Conservation (phyloP, 306 rosid genomes). For the Lathyrus aphaca region DNA sequence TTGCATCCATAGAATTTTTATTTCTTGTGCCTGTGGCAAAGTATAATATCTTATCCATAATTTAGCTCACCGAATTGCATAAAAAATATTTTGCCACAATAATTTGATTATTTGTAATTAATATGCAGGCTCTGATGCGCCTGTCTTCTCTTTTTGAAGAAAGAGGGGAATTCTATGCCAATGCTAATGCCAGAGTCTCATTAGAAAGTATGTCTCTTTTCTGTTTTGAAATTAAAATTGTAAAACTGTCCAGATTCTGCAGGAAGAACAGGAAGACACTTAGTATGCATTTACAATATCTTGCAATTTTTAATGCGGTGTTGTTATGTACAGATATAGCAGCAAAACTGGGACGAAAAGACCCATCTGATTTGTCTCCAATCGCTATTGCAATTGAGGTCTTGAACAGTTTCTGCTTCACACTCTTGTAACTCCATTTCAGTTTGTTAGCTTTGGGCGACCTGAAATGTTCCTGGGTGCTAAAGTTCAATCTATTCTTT, state of each 20-base stretch:
- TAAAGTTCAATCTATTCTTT: slow-evolving; percentile 19
- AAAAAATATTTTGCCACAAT: slow-evolving; percentile 18
- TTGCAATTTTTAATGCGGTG: slow-evolving; percentile 8
- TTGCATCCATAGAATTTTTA: slow-evolving; percentile 30
- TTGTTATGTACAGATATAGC: slow-evolving; percentile 68
- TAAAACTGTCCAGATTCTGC: slow-evolving; percentile 5
- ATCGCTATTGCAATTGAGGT: slow-evolving; percentile 87
- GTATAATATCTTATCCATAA: background rate
- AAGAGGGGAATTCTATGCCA: slow-evolving; percentile 78
- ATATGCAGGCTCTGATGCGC: slow-evolving; percentile 68
- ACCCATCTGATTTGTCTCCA: slow-evolving; percentile 75
- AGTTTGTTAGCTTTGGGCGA: slow-evolving; percentile 2
- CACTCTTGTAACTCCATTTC: slow-evolving; percentile 24
- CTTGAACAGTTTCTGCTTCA: slow-evolving; percentile 38
- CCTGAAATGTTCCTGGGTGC: slow-evolving; percentile 1
- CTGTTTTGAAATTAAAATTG: slow-evolving; percentile 18
- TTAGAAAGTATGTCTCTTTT: slow-evolving; percentile 63
- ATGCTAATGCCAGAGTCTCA: slow-evolving; percentile 81
- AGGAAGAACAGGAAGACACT: slow-evolving; percentile 13
- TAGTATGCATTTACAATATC: slow-evolving; percentile 2
- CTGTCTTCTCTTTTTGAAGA: slow-evolving; percentile 76
- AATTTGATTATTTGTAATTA: slow-evolving; percentile 37
- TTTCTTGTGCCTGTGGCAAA: background rate
- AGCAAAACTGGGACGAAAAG: slow-evolving; percentile 59
- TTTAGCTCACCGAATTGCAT: slow-evolving; percentile 20